A percentile compares a stretch with the other conserved stretches of the same genome.
These are phyloP conservation scores for Stachybotrys echinatus DNA, from an alignment of 2,329 filamentous ascomycete species.

Conservation along the genomic window DNA sequence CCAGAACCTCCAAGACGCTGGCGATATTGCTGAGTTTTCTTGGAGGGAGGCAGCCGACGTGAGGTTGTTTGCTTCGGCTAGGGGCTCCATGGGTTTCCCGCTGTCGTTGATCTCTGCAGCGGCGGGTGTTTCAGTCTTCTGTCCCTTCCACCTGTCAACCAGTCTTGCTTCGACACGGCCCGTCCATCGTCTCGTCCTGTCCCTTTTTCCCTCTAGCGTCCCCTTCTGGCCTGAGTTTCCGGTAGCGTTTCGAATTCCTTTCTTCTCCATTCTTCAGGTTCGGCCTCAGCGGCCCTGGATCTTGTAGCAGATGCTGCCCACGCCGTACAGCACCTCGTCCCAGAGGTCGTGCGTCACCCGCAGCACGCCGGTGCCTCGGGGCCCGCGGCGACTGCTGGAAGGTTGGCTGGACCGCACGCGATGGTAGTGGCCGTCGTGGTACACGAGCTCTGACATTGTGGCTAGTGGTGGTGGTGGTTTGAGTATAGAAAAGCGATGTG, in stretches of 20 bases:
- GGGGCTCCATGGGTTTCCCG: not conserved
- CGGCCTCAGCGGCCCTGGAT: slow-evolving; percentile 17
- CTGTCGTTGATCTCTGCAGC: not conserved
- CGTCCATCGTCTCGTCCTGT: not conserved
- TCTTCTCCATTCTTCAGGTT: no score
- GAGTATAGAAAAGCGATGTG: not conserved
- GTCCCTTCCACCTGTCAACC: not conserved
- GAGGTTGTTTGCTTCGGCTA: no score
- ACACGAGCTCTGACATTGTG: slow-evolving; percentile 19
- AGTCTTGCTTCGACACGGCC: not conserved
- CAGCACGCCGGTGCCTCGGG: slow-evolving; percentile 16
- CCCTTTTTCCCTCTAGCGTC: slow-evolving; percentile 1
- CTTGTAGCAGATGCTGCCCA: slow-evolving; percentile 32
- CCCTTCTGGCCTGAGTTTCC: slow-evolving; percentile 7
- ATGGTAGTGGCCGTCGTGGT: slow-evolving; percentile 24
- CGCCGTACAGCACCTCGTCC: slow-evolving; percentile 31
- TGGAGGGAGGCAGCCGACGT: no score
- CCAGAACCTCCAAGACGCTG: no score
- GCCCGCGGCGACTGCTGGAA: slow-evolving; percentile 5
- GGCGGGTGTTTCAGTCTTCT: not conserved
- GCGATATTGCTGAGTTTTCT: no score
- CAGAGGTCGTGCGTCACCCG: slow-evolving; percentile 29
- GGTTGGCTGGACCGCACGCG: slow-evolving; percentile 4
- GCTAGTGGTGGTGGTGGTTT: no score
- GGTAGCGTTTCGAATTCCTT: no score